Evolutionary conservation across 2,329 filamentous ascomycete species (phyloP).

Genomic region (Pseudopithomyces maydicus): DNA sequence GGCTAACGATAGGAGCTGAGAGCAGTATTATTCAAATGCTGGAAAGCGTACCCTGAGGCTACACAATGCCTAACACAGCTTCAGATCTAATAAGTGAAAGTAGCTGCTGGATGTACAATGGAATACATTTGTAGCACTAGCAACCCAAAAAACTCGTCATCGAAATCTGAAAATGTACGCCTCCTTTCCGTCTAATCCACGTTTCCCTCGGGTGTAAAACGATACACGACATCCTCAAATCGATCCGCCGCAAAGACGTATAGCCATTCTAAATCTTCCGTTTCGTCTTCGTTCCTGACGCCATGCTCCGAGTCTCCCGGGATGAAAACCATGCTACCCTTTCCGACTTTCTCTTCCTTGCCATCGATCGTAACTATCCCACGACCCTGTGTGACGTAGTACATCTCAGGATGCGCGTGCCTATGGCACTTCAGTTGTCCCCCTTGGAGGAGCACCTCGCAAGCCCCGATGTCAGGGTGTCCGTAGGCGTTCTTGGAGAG

Average conservation of each 20-base stretch:
- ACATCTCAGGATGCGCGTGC: conserved; percentile 52
- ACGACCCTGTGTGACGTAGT: conserved; percentile 46
- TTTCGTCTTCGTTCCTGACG: conserved; percentile 27
- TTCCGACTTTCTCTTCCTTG: conserved; percentile 32
- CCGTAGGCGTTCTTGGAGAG: conserved; percentile 35
- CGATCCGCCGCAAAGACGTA: conserved; percentile 29
- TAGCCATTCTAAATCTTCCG: conserved; percentile 44
- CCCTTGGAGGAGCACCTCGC: conserved; percentile 34
- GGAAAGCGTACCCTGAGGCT: no score
- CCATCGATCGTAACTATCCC: conserved; percentile 49
- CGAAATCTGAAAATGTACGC: no score
- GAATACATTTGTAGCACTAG: no score
- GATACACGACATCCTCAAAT: conserved; percentile 49
- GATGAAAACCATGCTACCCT: conserved; percentile 25
- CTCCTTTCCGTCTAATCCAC: no score
- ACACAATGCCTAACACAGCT: no score
- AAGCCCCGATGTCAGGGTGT: conserved; percentile 47
- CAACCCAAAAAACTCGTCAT: no score
- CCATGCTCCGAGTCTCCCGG: conserved; percentile 50
- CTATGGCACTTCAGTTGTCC: conserved; percentile 47
- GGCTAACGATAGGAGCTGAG: no score
- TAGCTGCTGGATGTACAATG: no score
- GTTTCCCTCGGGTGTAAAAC: conserved; percentile 26
- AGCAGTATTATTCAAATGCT: no score
- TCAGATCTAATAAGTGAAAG: no score